Evolutionary conservation across 2,329 filamentous ascomycete species (phyloP), one percentile per base, ranked within the genome.

Genomic region (Claviceps sp.): DNA sequence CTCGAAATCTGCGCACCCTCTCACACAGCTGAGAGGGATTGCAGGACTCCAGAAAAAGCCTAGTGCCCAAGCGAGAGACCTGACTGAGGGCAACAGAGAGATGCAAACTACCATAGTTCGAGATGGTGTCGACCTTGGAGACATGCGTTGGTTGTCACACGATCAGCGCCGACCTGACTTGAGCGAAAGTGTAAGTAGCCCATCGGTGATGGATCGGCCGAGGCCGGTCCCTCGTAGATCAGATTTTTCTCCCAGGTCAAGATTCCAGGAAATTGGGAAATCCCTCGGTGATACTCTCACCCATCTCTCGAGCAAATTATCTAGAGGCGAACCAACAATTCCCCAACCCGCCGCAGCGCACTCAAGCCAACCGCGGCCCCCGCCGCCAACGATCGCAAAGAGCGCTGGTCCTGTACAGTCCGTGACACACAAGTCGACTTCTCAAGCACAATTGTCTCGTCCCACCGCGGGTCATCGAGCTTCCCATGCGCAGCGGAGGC

Each of bases 111-210:
- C 79, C 46, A 73, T 81, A 71, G 72, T 78, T 51, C 63, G 81
- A 48, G 80, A 78, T 54, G 70, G 74, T 48, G 77, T 79, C 51
- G 68, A 76, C 38, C 79, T 79, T 55, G 67, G 79, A 51, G 68
- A 81, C 52, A 75, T 77, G 0, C 63, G 59, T 30, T 18, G 13
- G 11, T 38, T 5, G 34, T 16, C 16, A 30, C 7, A 11, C 11
- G 36, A 18, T 7, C 36, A 40, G 36, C 47, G 7, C 16, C 68
- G 3, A 44, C 40, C 48, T 41, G 40, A n/a, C 34, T 37, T 20
- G 22, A 26, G 26, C 9, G 30, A 53, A 26, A 42, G 54, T 14
- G 48, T 47, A 13, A 45, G 52, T 30, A 48, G 49, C 26, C 58
- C 62, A 2, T 76, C 75, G 0, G 65, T 81, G 20, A 68, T 81